phyloP scores from a whole-genome alignment of 257 asterid genomes.

The Salvia miltiorrhiza region DNA sequence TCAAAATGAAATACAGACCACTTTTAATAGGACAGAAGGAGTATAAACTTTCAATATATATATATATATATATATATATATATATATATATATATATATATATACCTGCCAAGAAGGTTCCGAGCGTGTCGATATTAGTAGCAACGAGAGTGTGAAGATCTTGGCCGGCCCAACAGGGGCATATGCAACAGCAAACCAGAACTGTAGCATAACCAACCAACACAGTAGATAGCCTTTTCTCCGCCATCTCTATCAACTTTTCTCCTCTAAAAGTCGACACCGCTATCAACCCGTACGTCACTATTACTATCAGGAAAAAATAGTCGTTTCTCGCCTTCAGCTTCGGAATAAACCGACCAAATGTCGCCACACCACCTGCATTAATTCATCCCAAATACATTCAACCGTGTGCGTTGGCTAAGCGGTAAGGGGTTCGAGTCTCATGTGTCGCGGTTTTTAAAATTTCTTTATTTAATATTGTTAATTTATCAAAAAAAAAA shows the following conservation, averaged over 20 bases:
- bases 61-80: too few species aligned
- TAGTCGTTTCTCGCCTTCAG: conserved; percentile 79
- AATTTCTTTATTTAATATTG: too few species aligned
- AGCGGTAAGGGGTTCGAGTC: too few species aligned
- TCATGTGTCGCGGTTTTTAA: too few species aligned
- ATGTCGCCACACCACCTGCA: conserved; percentile 66
- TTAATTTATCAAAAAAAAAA: too few species aligned
- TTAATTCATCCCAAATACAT: background rate
- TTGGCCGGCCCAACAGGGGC: conserved; percentile 80
- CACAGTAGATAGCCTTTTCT: conserved; percentile 38
- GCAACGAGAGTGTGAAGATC: conserved; percentile 68
- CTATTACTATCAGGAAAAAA: conserved; percentile 55
- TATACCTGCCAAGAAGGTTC: conserved; percentile 52
- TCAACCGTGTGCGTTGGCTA: too few species aligned
- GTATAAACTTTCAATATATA: too few species aligned
- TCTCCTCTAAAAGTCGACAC: conserved; percentile 57
- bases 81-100: too few species aligned
- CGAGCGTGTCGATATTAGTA: conserved; percentile 44
- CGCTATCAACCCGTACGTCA: conserved; percentile 54
- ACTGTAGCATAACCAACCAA: conserved; percentile 42
- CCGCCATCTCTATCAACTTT: conserved; percentile 44
- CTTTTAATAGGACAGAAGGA: too few species aligned
- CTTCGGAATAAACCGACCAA: conserved; percentile 52
- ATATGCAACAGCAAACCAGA: conserved; percentile 37
- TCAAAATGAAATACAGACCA: too few species aligned